Evolutionary conservation across 176 grass and related monocot species (phyloP).

Genomic region (Melocanna baccifera): DNA sequence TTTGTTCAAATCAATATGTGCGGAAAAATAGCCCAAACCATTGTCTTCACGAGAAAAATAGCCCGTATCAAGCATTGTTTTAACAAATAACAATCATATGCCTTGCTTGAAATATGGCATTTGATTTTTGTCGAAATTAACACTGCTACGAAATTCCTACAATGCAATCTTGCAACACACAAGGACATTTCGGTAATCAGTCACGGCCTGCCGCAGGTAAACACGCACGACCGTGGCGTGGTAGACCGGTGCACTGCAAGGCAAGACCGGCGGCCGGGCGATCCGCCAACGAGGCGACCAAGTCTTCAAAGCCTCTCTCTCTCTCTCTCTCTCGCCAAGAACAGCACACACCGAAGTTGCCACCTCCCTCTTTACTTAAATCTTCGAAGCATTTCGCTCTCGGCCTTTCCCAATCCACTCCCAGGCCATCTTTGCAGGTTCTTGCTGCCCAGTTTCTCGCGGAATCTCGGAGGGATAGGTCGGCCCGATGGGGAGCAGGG

Average conservation of each 20-base stretch:
- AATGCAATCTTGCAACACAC: background rate
- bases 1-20: too few species aligned
- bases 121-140: too few species aligned
- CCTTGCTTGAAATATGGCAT: too few species aligned
- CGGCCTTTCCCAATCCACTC: background rate
- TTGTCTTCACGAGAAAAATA: too few species aligned
- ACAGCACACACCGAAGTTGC: background rate
- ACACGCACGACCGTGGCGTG: background rate
- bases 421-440: background rate
- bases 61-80: too few species aligned
- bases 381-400: conserved; percentile 16
- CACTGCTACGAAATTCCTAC: too few species aligned
- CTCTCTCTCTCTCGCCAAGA: background rate
- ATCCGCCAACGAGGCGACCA: background rate
- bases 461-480: background rate
- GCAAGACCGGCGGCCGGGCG: conserved; percentile 21
- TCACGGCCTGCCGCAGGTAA: background rate
- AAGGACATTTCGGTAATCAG: background rate
- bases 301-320: conserved; percentile 1
- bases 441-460: background rate
- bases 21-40: too few species aligned
- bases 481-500: conserved; percentile 44
- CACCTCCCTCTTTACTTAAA: background rate
- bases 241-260: background rate
- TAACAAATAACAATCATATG: too few species aligned